Conservation (phyloP, 306 rosid genomes). For the Sphenostylis stenocarpa region DNA sequence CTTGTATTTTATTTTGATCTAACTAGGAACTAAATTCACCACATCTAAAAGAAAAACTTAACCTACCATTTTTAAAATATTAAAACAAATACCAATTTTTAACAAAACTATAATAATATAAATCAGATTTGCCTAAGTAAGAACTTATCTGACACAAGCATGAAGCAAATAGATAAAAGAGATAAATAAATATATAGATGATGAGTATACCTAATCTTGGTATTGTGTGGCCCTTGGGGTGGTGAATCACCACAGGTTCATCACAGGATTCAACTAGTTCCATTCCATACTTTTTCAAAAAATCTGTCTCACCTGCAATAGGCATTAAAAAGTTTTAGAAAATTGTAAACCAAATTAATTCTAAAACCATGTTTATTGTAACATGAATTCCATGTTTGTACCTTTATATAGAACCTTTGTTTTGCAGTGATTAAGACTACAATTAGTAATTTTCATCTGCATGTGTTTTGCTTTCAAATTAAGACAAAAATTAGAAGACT, state of each 20-base stretch:
- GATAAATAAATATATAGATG: background rate
- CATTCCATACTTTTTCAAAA: constrained; percentile 58
- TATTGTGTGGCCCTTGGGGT: constrained; percentile 82
- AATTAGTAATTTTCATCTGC: background rate
- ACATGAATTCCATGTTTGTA: background rate
- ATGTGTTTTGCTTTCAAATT: background rate
- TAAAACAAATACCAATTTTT: too few relatives aligned
- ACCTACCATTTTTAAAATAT: too few relatives aligned
- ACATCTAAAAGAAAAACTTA: too few relatives aligned
- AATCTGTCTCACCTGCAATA: constrained; percentile 71
- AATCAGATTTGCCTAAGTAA: background rate
- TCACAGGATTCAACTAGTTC: constrained; percentile 53
- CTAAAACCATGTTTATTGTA: background rate
- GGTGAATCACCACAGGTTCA: constrained; percentile 65
- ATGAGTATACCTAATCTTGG: constrained; percentile 68
- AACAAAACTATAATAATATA: too few relatives aligned
- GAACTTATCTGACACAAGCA: background rate
- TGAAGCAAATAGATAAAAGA: background rate
- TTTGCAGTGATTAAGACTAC: background rate
- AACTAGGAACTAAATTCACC: too few relatives aligned
- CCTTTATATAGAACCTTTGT: background rate
- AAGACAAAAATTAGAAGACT: background rate
- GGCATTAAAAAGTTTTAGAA: background rate
- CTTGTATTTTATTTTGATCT: too few relatives aligned
- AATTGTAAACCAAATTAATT: background rate